A percentile compares a stretch with the other conserved stretches of the same genome.
Evolutionary conservation across 1,284 basidiomycete species (phyloP).

Genomic region (Mycosarcoma mackinlayi): DNA sequence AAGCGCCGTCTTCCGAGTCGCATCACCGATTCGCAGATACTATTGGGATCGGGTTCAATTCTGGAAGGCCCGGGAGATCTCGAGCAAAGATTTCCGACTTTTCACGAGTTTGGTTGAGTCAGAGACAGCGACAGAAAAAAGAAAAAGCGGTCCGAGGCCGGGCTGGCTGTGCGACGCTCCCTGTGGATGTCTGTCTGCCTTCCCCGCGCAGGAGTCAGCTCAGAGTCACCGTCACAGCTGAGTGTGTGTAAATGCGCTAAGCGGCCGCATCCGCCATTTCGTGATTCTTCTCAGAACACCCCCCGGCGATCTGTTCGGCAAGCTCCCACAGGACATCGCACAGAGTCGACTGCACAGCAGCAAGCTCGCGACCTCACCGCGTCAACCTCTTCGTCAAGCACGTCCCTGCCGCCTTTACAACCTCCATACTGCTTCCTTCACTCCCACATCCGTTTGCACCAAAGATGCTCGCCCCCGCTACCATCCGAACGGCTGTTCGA

Average conservation of each 20-base stretch:
- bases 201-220: slow-evolving; percentile 21
- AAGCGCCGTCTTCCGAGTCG: slow-evolving; percentile 28
- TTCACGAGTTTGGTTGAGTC: slow-evolving; percentile 44
- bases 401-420: too few relatives aligned
- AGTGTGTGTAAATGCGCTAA: slow-evolving; percentile 6
- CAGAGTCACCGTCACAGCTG: background rate
- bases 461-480: slow-evolving; percentile 43
- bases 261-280: background rate
- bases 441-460: background rate
- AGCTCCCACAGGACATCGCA: slow-evolving; percentile 12
- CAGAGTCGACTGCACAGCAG: too few relatives aligned
- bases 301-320: slow-evolving; percentile 28
- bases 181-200: background rate
- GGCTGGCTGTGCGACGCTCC: slow-evolving; percentile 5
- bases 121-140: slow-evolving; percentile 3
- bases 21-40: too few relatives aligned
- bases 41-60: background rate
- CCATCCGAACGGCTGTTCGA: slow-evolving; percentile 42
- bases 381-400: too few relatives aligned
- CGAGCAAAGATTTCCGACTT: slow-evolving; percentile 32
- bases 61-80: slow-evolving; percentile 15
- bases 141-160: slow-evolving; percentile 15
- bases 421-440: too few relatives aligned
- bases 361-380: too few relatives aligned
- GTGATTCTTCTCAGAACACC: slow-evolving; percentile 15